phyloP scores from a whole-genome alignment of 495 filamentous ascomycete genomes.

The Penicillium waksmanii region DNA sequence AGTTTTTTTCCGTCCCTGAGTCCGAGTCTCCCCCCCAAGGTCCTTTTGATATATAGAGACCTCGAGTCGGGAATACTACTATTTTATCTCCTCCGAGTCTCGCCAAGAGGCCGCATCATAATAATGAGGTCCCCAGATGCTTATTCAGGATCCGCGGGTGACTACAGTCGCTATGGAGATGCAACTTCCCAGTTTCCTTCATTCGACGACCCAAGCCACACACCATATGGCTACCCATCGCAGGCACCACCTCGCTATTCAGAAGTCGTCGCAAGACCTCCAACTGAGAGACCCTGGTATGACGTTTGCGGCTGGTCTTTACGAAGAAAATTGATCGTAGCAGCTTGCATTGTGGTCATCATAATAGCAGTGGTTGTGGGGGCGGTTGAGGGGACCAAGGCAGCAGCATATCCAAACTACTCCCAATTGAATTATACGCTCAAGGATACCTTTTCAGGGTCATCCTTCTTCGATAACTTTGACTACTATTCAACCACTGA shows the following conservation, averaged over 20 bases:
- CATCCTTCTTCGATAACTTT: constrained; percentile 50
- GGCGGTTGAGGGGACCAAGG: constrained; percentile 46
- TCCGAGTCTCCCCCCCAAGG: too few species aligned
- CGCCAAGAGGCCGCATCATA: too few species aligned
- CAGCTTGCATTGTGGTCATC: constrained; percentile 37
- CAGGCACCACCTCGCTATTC: constrained; percentile 17
- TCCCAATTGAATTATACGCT: constrained; percentile 45
- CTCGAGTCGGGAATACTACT: too few species aligned
- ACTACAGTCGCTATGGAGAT: constrained; percentile 16
- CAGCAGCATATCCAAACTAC: constrained; percentile 49
- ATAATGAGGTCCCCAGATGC: too few species aligned
- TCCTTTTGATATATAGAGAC: too few species aligned
- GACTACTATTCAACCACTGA: constrained; percentile 52
- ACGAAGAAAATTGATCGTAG: constrained; percentile 26
- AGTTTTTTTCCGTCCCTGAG: background rate
- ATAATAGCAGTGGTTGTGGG: constrained; percentile 51
- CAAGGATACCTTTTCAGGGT: constrained; percentile 46
- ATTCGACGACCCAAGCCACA: constrained; percentile 4
- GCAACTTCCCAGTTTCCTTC: constrained; percentile 9
- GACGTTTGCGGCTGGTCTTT: constrained; percentile 29
- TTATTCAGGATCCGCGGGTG: background rate
- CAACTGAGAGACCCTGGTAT: constrained; percentile 9
- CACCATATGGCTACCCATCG: background rate
- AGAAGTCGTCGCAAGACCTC: background rate
- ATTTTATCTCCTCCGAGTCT: too few species aligned